These are phyloP conservation scores for Leucosporidium scottii DNA, from an alignment of 768 basidiomycete genomes.

Conservation along the genomic window DNA sequence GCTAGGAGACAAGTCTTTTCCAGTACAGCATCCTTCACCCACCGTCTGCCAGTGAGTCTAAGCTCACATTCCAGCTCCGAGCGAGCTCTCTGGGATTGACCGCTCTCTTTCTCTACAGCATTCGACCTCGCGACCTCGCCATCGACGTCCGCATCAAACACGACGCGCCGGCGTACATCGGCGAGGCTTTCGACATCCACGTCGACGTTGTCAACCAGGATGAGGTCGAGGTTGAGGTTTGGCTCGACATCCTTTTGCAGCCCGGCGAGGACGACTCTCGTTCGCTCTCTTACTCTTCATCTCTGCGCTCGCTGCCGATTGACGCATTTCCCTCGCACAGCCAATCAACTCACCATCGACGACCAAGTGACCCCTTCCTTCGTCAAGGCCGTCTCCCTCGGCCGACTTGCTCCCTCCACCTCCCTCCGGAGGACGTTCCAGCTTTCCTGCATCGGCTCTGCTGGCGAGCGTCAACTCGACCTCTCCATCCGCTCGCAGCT, in stretches of 20 bases:
- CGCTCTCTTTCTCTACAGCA: conserved; percentile 20
- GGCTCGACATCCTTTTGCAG: conserved; percentile 68
- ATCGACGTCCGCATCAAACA: conserved; percentile 56
- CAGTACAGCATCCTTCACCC: conserved; percentile 15
- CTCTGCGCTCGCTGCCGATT: too few relatives aligned
- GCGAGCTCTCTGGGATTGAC: too few relatives aligned
- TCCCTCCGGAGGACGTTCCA: conserved; percentile 57
- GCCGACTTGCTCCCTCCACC: conserved; percentile 55
- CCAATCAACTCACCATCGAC: conserved; percentile 50
- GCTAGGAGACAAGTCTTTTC: background rate
- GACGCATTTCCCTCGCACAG: conserved; percentile 4
- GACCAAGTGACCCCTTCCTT: conserved; percentile 56
- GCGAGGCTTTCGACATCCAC: conserved; percentile 69
- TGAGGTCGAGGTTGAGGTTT: conserved; percentile 58
- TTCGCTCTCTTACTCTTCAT: conserved; percentile 41
- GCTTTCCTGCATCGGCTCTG: conserved; percentile 56
- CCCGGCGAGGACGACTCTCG: conserved; percentile 71
- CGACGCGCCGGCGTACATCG: conserved; percentile 63
- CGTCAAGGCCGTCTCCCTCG: conserved; percentile 66
- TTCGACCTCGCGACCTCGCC: conserved; percentile 53
- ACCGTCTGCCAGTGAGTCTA: conserved; percentile 31
- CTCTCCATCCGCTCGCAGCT: conserved; percentile 63
- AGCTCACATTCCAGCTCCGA: background rate
- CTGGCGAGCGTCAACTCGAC: conserved; percentile 69
- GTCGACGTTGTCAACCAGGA: conserved; percentile 68